Evolutionary conservation across 2,329 filamentous ascomycete genomes (phyloP), one percentile per base, ranked within the genome.

Genomic region (Aspergillus novofumigatus): DNA sequence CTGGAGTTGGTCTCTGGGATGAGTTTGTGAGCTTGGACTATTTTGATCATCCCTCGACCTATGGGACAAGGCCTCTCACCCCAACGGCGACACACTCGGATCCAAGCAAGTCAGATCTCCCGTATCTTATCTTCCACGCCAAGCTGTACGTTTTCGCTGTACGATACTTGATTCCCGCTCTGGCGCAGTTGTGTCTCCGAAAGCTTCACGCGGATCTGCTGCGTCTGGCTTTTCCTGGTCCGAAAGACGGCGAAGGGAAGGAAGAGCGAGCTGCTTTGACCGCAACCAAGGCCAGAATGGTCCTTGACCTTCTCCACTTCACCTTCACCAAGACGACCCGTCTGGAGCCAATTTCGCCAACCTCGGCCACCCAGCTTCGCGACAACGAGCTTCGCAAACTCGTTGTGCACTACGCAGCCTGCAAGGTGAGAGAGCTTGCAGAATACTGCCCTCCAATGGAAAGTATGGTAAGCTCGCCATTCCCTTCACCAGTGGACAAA

Each of bases 111-210:
- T 56, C 62, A 17, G 68, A 69, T 14, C 64, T 72, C 11, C 73
- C 74, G 3, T 76, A 77, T 55, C 67, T 76, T 28, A 67, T 74
- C 42, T 76, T 76, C 62, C 75, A 77, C 45, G 75, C 75, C n/a
- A 76, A 77, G 63, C 58, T 77, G 49, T 76, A 77, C 58, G 71
- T 75, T 56, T 76, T 77, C 54, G 73, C 74, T n/a, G 73, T 72
- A 1, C 71, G 72, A 51, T 77, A 74, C 62, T 63, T 76, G 47
- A 74, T 77, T 55, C 71, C 72, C 3, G 70, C 69, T 14, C 69
- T 77, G 26, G 73, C 73, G 2, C 72, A 76, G 54, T 66, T 76
- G 32, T 73, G 72, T 59, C 69, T 77, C 5, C 69, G 69, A 51
- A 76, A 76, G 60, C 62, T 77, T 3, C 75, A 77, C 51, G 59